These are phyloP conservation scores for Candida mesenterica DNA, from an alignment of 1,139 yeast species.

Conservation along the genomic window DNA sequence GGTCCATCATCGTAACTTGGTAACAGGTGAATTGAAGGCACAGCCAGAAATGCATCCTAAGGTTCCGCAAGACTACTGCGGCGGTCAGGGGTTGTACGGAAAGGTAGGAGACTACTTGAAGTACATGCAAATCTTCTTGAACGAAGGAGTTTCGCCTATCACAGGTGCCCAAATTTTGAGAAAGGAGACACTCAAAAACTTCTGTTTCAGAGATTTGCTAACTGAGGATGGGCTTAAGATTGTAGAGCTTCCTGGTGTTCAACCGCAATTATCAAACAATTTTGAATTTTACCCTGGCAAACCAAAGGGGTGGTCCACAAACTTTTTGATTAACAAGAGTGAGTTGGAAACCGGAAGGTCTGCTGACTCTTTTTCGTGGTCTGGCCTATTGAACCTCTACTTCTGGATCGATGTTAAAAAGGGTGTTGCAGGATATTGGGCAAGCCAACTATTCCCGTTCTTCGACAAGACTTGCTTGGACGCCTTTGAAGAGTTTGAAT, in stretches of 20 bases:
- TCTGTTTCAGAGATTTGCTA: no score
- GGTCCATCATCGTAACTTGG: neutral
- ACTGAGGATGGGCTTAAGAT: no score
- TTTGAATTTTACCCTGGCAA: constrained; percentile 6
- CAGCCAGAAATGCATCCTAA: constrained; percentile 2
- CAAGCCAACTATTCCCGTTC: constrained; percentile 37
- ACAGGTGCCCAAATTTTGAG: constrained; percentile 34
- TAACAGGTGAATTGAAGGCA: constrained; percentile 9
- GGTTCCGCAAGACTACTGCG: constrained; percentile 35
- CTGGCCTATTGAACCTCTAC: constrained; percentile 45
- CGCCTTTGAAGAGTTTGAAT: no score
- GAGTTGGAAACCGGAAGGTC: constrained; percentile 41
- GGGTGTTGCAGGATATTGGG: constrained; percentile 44
- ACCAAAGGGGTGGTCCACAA: constrained; percentile 7
- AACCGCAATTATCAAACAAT: no score
- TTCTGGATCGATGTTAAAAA: constrained; percentile 48
- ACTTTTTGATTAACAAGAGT: constrained; percentile 14
- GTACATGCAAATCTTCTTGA: constrained; percentile 46
- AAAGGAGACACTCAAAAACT: constrained; percentile 30
- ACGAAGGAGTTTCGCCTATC: constrained; percentile 42
- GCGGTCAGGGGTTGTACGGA: constrained; percentile 51
- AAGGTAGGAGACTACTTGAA: constrained; percentile 43
- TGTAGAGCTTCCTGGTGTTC: constrained; percentile 28
- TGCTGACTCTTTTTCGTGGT: constrained; percentile 41
- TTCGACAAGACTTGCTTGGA: no score